phyloP scores from a whole-genome alignment of 2,329 filamentous ascomycete species.

The Xylariaceae sp. region DNA sequence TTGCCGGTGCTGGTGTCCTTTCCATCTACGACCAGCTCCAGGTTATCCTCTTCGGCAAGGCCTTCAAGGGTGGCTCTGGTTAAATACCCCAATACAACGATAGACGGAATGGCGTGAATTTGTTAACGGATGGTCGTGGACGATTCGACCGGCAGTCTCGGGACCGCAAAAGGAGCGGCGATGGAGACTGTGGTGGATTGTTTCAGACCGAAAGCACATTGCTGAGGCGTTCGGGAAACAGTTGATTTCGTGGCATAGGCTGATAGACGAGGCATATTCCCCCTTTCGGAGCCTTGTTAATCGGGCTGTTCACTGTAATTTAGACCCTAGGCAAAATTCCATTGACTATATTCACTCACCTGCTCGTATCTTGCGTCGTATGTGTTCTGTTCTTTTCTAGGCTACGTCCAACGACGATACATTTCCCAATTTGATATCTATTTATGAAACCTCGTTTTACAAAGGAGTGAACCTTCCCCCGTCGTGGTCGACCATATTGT shows the following conservation, averaged over 20 bases:
- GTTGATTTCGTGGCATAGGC: conserved; percentile 33
- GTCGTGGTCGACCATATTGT: too few species aligned
- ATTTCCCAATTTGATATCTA: conserved; percentile 22
- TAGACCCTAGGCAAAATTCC: conserved; percentile 55
- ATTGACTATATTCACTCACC: conserved; percentile 36
- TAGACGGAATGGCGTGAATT: conserved; percentile 36
- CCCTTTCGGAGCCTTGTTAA: conserved; percentile 44
- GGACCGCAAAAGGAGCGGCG: conserved; percentile 40
- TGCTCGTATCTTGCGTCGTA: conserved; percentile 34
- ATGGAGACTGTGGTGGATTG: conserved; percentile 44
- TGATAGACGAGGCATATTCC: conserved; percentile 33
- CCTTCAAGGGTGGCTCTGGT: conserved; percentile 69
- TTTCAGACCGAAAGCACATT: conserved; percentile 34
- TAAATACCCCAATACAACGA: conserved; percentile 40
- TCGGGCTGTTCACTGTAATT: conserved; percentile 53
- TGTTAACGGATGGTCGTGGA: conserved; percentile 32
- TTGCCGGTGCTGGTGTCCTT: conserved; percentile 99
- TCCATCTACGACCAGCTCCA: conserved; percentile 99
- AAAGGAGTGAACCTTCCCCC: too few species aligned
- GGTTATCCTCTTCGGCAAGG: conserved; percentile 99
- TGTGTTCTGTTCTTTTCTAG: conserved; percentile 33
- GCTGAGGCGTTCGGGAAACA: conserved; percentile 36
- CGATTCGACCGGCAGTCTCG: conserved; percentile 31
- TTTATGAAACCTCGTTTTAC: too few species aligned
- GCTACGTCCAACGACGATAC: conserved; percentile 37